A percentile compares a stretch with the other conserved stretches of the same genome.
These are phyloP conservation scores for Fomitopsis betulina DNA, from an alignment of 1,284 basidiomycete genomes.

Conservation along the genomic window DNA sequence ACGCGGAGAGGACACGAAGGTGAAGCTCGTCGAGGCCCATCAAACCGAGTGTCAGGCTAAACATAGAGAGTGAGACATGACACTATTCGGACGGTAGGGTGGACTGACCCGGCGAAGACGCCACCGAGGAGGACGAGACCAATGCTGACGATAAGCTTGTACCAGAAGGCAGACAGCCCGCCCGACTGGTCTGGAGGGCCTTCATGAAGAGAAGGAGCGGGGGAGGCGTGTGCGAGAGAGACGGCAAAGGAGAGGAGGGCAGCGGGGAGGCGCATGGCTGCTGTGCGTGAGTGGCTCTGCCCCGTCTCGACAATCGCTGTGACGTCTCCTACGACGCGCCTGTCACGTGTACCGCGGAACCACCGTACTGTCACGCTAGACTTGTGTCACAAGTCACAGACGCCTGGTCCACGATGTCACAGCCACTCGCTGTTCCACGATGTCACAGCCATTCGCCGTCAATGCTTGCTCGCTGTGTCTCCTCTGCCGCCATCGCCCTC, in stretches of 20 bases:
- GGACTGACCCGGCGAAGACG: slow-evolving; percentile 78
- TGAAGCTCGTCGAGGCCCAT: slow-evolving; percentile 96
- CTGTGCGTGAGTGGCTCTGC: neutral
- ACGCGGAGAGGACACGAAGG: slow-evolving; percentile 78
- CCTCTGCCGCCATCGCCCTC: neutral
- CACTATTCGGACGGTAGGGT: neutral
- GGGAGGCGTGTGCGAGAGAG: neutral
- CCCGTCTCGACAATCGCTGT: no score
- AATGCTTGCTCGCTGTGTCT: neutral
- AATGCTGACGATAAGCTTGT: slow-evolving; percentile 62
- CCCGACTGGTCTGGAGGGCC: slow-evolving; percentile 11
- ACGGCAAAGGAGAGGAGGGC: neutral
- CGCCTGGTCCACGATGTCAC: no score
- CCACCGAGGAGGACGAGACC: slow-evolving; percentile 75
- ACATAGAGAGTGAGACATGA: neutral
- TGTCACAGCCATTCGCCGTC: no score
- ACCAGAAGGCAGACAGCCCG: slow-evolving; percentile 53
- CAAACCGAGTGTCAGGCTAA: slow-evolving; percentile 79
- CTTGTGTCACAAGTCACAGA: no score
- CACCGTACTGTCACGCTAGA: no score
- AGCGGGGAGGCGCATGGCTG: slow-evolving; percentile 1
- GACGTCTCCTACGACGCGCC: neutral
- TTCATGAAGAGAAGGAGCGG: neutral
- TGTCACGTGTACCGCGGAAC: slow-evolving; percentile 3
- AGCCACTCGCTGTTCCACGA: no score